Percentiles rank a stretch among this genome's conserved stretches.
Evolutionary conservation across 371 early-diverging fungal species (phyloP).

Genomic region (Hamiltosporidium magnivora): DNA sequence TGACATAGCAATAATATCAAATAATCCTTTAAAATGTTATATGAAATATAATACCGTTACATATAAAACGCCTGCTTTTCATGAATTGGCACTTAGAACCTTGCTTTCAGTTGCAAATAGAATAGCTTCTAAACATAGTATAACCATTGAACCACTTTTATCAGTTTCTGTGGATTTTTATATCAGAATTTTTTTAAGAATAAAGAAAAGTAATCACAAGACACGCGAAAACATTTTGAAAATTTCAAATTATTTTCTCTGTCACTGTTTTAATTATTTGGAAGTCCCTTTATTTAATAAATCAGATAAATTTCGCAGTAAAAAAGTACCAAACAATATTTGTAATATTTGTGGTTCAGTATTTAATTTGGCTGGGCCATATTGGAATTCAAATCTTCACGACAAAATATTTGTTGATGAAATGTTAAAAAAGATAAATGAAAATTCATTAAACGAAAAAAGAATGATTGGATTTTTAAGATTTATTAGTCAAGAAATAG

Average conservation of each 20-base stretch:
- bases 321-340: conserved; percentile 1
- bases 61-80: conserved; percentile 26
- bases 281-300: conserved; percentile 9
- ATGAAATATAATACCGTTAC: conserved; percentile 70
- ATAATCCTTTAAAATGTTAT: conserved; percentile 63
- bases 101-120: conserved; percentile 70
- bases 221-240: conserved; percentile 59
- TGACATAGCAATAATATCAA: conserved; percentile 86
- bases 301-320: conserved; percentile 13
- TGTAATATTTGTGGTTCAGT: conserved; percentile 46
- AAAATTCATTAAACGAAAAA: conserved; percentile 31
- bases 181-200: conserved; percentile 87
- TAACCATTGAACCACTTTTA: conserved; percentile 73
- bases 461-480: conserved; percentile 86
- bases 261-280: conserved; percentile 36
- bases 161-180: conserved; percentile 95
- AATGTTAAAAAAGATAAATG: conserved; percentile 59
- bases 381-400: conserved; percentile 73
- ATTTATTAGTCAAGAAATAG: conserved; percentile 65
- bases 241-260: conserved; percentile 38
- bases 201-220: conserved; percentile 63
- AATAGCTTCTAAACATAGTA: conserved; percentile 71
- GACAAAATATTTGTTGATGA: conserved; percentile 63
- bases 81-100: conserved; percentile 60
- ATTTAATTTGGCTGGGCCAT: conserved; percentile 77